A percentile compares a stretch with the other conserved stretches of the same genome.
Conservation (phyloP, 1,284 basidiomycete species). For the Puccinia horiana region DNA sequence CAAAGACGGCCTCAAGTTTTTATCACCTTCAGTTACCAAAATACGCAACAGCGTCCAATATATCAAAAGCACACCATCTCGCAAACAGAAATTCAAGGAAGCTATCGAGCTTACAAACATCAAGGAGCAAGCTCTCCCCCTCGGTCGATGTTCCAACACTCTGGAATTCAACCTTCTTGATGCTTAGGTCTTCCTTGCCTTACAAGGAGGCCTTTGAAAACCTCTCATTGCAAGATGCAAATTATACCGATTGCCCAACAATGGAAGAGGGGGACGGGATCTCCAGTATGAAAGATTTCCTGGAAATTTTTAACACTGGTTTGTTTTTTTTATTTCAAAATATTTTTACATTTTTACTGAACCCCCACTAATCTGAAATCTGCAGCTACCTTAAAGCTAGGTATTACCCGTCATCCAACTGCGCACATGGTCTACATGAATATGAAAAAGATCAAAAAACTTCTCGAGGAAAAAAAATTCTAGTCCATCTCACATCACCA, state of each 20-base stretch:
- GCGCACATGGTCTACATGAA: background rate
- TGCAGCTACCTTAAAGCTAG: background rate
- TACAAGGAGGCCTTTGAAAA: too few relatives aligned
- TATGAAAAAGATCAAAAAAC: background rate
- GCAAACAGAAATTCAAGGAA: background rate
- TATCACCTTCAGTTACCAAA: background rate
- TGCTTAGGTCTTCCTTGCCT: too few relatives aligned
- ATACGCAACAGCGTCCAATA: background rate
- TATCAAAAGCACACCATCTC: background rate
- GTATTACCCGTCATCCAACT: background rate
- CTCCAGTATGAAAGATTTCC: background rate
- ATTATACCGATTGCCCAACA: too few relatives aligned
- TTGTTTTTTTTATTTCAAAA: background rate
- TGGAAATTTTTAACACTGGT: background rate
- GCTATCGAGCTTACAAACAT: background rate
- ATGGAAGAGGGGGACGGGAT: background rate
- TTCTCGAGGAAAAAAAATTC: background rate
- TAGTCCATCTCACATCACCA: background rate
- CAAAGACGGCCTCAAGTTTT: background rate
- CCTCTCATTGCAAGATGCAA: too few relatives aligned
- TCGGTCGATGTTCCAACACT: background rate
- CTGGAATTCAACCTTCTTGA: background rate
- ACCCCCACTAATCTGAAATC: background rate
- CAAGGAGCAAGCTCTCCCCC: background rate
- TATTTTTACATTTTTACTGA: background rate